Base-by-base conservation (phyloP, 129 eudicot genomes). In the Centaurea solstitialis region DNA sequence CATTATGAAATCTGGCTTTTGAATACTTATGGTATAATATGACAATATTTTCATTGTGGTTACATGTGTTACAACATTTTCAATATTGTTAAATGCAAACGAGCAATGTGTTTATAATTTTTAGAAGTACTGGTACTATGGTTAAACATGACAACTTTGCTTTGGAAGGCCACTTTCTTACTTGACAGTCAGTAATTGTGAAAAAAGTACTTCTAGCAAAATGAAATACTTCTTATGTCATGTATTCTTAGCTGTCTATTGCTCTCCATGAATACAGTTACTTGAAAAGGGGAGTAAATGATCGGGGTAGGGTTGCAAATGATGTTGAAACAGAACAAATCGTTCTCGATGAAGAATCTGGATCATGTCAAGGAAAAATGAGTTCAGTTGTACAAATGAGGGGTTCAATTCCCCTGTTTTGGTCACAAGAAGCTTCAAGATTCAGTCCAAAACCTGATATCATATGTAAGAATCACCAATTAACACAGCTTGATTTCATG, bases 381-480 rank as follows among this genome's bases (percentile, higher is more conserved):
- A 95, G 97, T 80, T 93, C 99, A 70, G 98, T 95, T 80, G 97
- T 95, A 59, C 99, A 95, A 84, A 93, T 95, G 98, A 87, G 99
- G 88, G 99, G 99, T 70, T 95, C 99, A 79, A 95, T 95, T 72
- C 99, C 99, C 70, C 98, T 95, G 75, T 91, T 95, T 80, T 95
- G 99, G 99, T 93, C 99, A 6, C 99, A 95, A 87, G 99, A 95
- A 89, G 95, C 98, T 80, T 95, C 99, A 18, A 85, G 97, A 88
- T 91, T 93, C 77, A 95, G 97, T 84, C 99, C 98, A 15, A 95
- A 93, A 78, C 98, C 99, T 73, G 99, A 95, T 87, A 95, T 95
- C 38, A 87, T 91, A 40, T 82, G 99, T 95, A 90, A 88, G 91
- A 74, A 69, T 61, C 62, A 50, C 59, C 9, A 70, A 35, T 23